A percentile compares a stretch with the other conserved stretches of the same genome.
Conservation (phyloP, 176 grass and related monocot species). For the Secale cereale region DNA sequence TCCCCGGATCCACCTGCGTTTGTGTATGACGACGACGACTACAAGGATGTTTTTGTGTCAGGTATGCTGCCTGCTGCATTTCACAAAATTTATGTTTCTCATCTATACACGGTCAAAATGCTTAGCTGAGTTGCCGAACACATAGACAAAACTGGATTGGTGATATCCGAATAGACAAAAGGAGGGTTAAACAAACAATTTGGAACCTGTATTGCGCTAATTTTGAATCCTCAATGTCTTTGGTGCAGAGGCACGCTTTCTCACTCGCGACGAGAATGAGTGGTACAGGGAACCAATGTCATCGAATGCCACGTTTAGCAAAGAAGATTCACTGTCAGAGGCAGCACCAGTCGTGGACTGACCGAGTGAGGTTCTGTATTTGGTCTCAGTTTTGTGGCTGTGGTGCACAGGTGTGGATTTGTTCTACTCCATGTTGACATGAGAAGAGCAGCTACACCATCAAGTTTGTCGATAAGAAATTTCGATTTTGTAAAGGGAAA, state of each 20-base stretch:
- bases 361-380: constrained; percentile 7
- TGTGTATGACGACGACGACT: constrained; percentile 85
- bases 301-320: constrained; percentile 37
- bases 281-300: constrained; percentile 90
- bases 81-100: neutral
- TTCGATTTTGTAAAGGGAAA: neutral
- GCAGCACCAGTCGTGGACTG: constrained; percentile 41
- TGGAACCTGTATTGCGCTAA: neutral
- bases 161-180: neutral
- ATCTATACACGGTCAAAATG: neutral
- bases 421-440: neutral
- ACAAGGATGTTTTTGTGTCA: constrained; percentile 92
- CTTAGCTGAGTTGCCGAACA: neutral
- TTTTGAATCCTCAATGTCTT: constrained; percentile 7
- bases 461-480: neutral
- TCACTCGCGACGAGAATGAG: constrained; percentile 72
- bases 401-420: neutral
- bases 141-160: neutral
- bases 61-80: constrained; percentile 47
- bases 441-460: neutral
- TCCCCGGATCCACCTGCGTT: constrained; percentile 91
- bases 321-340: constrained; percentile 43
- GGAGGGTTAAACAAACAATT: neutral
- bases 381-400: constrained; percentile 22
- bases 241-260: constrained; percentile 72